A percentile compares a stretch with the other conserved stretches of the same genome.
Conservation (phyloP, 2,329 filamentous ascomycete species). For the Alternaria sp. region DNA sequence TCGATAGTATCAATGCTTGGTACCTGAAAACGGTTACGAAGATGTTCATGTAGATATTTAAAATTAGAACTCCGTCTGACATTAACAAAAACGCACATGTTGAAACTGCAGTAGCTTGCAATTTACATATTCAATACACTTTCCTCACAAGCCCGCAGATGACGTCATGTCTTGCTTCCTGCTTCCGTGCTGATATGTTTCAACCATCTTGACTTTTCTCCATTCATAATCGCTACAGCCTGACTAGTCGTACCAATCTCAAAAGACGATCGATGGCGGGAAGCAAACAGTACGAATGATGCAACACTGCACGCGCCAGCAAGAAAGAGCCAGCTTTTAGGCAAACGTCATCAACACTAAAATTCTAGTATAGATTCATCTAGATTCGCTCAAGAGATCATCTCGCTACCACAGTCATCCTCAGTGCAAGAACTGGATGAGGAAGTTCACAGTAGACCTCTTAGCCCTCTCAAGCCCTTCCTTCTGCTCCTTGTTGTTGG, state of each 20-base stretch:
- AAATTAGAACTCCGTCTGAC: background rate
- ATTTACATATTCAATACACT: background rate
- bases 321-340: background rate
- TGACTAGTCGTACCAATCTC: too few species aligned
- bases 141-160: background rate
- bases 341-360: background rate
- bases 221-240: too few species aligned
- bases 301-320: background rate
- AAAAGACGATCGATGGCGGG: too few species aligned
- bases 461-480: constrained; percentile 48
- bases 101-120: background rate
- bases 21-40: background rate
- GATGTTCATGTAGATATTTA: constrained; percentile 20
- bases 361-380: background rate
- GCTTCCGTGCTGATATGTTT: too few species aligned
- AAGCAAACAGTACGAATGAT: background rate
- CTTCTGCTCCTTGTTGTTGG: constrained; percentile 38
- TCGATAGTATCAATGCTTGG: background rate
- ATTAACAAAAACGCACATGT: background rate
- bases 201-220: too few species aligned
- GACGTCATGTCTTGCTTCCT: background rate
- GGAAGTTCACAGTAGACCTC: constrained; percentile 42
- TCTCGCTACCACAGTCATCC: background rate
- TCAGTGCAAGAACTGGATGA: constrained; percentile 47
- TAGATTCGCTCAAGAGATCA: background rate